A percentile compares a stretch with the other conserved stretches of the same genome.
phyloP scores from a whole-genome alignment of 768 basidiomycete genomes.

The Coprinopsis sp. region DNA sequence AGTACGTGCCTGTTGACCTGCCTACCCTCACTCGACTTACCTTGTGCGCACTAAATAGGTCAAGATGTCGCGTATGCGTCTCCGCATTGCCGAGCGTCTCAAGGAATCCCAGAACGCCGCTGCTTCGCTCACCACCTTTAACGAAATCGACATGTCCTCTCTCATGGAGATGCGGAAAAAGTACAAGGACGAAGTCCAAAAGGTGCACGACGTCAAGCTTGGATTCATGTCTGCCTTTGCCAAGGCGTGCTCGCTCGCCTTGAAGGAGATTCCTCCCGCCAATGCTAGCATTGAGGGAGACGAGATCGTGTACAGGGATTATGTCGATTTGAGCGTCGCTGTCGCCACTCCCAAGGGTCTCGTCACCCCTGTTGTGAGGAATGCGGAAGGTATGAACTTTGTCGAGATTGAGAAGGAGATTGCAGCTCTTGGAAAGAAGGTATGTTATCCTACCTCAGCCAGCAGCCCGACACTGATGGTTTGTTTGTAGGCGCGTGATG shows the following conservation, averaged over 20 bases:
- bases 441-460: constrained; percentile 18
- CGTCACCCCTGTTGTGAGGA: constrained; percentile 93
- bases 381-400: constrained; percentile 82
- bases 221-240: constrained; percentile 99
- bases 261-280: constrained; percentile 89
- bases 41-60: constrained; percentile 44
- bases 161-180: constrained; percentile 88
- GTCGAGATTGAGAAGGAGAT: constrained; percentile 94
- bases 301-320: constrained; percentile 89
- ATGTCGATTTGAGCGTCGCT: constrained; percentile 90
- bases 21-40: neutral
- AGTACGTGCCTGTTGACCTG: constrained; percentile 36
- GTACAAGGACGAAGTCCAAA: constrained; percentile 89
- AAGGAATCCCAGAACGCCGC: constrained; percentile 98
- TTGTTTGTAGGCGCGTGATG: constrained; percentile 65
- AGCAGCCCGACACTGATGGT: constrained; percentile 4
- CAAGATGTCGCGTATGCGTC: constrained; percentile 98
- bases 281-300: constrained; percentile 95
- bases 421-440: constrained; percentile 86
- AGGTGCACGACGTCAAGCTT: constrained; percentile 91
- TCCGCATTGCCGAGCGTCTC: constrained; percentile 93
- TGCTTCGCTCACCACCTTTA: constrained; percentile 96
- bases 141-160: constrained; percentile 99
- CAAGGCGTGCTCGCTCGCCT: constrained; percentile 74
- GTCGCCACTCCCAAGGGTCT: constrained; percentile 97